phyloP scores from a whole-genome alignment of 2,329 filamentous ascomycete species.

The Fusarium verrucosum region DNA sequence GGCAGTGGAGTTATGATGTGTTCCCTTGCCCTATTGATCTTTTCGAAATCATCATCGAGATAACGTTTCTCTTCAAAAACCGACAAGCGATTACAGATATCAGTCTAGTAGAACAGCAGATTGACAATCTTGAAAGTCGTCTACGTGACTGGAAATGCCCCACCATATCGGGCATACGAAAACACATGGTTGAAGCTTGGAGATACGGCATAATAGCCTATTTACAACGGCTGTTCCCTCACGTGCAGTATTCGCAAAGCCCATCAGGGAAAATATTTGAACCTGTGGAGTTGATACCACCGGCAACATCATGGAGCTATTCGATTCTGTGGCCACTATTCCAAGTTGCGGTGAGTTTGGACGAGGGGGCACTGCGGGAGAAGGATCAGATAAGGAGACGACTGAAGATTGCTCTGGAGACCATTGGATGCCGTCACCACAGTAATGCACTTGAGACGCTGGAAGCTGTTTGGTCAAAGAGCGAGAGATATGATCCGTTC shows the following conservation, averaged over 20 bases:
- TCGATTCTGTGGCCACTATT: constrained; percentile 10
- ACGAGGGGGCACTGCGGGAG: neutral
- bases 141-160: neutral
- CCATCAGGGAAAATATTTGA: neutral
- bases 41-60: constrained; percentile 10
- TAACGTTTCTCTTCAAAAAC: neutral
- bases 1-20: constrained; percentile 18
- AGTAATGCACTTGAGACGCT: constrained; percentile 15
- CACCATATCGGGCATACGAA: neutral
- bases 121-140: neutral
- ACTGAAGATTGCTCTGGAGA: neutral
- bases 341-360: neutral
- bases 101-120: neutral
- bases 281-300: neutral
- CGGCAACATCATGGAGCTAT: constrained; percentile 10
- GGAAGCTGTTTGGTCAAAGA: neutral
- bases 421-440: constrained; percentile 18
- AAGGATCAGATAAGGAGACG: neutral
- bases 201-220: constrained; percentile 2
- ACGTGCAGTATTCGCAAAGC: no score
- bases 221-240: neutral
- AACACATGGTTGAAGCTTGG: constrained; percentile 13
- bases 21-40: constrained; percentile 17
- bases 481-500: neutral
- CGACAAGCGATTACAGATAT: fast-evolving